Evolutionary conservation across 2,329 filamentous ascomycete species (phyloP).

Genomic region (Camillea tinctor): DNA sequence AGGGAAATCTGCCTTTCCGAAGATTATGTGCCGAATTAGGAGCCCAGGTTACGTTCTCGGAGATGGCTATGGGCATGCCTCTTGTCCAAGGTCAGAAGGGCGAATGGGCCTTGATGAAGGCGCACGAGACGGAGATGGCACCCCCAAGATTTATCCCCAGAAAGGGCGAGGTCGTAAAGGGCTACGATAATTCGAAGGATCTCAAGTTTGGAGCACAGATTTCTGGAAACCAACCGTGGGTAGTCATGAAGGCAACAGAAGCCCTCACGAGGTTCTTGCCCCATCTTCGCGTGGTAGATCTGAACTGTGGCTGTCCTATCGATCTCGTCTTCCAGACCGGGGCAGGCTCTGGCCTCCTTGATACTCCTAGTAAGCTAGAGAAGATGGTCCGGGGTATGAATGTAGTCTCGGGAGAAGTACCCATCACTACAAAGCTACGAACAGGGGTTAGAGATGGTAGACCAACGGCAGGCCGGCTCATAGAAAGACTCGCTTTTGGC

Average conservation of each 20-base stretch:
- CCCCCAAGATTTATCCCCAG: constrained; percentile 66
- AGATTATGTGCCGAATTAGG: constrained; percentile 86
- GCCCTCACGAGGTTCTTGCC: constrained; percentile 74
- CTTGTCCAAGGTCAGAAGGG: constrained; percentile 84
- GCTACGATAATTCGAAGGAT: constrained; percentile 80
- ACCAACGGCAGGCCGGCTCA: constrained; percentile 77
- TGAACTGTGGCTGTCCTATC: constrained; percentile 97
- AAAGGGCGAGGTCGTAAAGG: constrained; percentile 57
- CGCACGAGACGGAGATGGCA: constrained; percentile 76
- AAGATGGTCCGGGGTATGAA: constrained; percentile 98
- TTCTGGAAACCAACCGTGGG: constrained; percentile 87
- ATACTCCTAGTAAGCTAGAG: constrained; percentile 82
- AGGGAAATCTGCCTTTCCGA: constrained; percentile 93
- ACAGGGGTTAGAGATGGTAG: constrained; percentile 81
- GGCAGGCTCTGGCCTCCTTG: constrained; percentile 88
- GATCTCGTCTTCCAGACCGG: constrained; percentile 88
- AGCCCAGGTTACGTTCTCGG: constrained; percentile 91
- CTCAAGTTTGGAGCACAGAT: constrained; percentile 91
- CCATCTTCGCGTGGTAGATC: constrained; percentile 82
- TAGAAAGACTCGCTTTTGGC: constrained; percentile 81
- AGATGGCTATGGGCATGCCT: constrained; percentile 94
- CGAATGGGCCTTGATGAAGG: constrained; percentile 94
- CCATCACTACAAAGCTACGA: constrained; percentile 92
- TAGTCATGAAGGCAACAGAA: constrained; percentile 85
- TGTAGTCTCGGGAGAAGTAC: constrained; percentile 81